Conservation (phyloP, 805 yeast species). For the Blastobotrys attinorum region DNA sequence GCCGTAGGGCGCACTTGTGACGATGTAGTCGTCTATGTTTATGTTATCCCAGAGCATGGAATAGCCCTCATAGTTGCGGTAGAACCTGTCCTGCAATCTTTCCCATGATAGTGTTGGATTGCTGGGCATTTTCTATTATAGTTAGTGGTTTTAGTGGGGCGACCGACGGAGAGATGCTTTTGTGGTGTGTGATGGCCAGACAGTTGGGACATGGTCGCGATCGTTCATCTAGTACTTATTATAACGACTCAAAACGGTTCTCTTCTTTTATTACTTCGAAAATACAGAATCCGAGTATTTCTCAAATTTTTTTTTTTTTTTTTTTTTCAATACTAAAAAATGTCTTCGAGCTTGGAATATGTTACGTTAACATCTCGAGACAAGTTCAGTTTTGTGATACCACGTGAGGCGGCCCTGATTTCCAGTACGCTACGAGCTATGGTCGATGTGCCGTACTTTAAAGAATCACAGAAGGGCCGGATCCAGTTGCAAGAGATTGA, state of each 20-base stretch:
- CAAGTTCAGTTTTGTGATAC: conserved; percentile 50
- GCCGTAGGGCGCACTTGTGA: conserved; percentile 44
- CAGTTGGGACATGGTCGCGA: too few species aligned
- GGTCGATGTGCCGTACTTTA: conserved; percentile 37
- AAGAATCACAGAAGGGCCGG: conserved; percentile 49
- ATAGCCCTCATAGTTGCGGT: conserved; percentile 53
- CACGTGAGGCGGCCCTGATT: conserved; percentile 68
- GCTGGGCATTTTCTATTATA: conserved; percentile 8
- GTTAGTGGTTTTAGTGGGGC: too few species aligned
- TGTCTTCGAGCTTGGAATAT: too few species aligned
- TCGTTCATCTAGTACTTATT: too few species aligned
- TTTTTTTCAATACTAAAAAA: too few species aligned
- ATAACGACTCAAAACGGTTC: too few species aligned
- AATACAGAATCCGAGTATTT: too few species aligned
- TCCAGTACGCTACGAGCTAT: conserved; percentile 56
- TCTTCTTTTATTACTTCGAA: too few species aligned
- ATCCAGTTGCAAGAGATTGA: conserved; percentile 58
- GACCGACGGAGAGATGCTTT: too few species aligned
- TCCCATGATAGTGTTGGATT: conserved; percentile 52
- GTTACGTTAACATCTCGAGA: conserved; percentile 71
- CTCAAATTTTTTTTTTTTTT: too few species aligned
- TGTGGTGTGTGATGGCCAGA: too few species aligned
- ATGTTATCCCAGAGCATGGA: conserved; percentile 42
- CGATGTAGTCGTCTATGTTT: conserved; percentile 35
- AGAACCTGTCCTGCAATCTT: conserved; percentile 60